Base-by-base conservation (phyloP, 768 basidiomycete genomes). In the Tylopilus plumbeoviolaceoides region DNA sequence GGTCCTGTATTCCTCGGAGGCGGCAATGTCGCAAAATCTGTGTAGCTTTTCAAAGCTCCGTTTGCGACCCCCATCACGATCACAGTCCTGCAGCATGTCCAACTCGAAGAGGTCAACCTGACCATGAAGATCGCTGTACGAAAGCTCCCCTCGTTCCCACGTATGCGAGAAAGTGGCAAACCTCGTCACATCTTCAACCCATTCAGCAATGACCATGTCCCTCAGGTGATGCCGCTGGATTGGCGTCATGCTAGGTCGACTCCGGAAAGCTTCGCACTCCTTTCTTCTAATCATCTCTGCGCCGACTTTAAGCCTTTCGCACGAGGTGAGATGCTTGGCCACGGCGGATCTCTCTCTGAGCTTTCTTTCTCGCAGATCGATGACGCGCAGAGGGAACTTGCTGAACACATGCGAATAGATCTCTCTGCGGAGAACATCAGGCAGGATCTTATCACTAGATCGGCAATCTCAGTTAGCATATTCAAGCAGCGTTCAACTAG, bases 321-420 rank as follows among this genome's bases (percentile, higher is more conserved):
- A 5, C 17, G 41, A 33, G 17, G 49, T 50, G 3, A 50, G 49
- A 43, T 35, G 11, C 4, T 35, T 20, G 10, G 49, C 41, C 4
- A 43, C 41, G 4, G 40, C 31, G 5, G 41, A 35, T 43, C 49
- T 50, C 17, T 31, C 41, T 14, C 12, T 42, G 21, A 50, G 41
- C 31, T 35, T 50, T n/a, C 40, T 35, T 30, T 43, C 14, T 7
- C 31, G 23, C 10, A 50, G 41, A 9, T 43, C 5, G 49, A 50
- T 50, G 30, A 50, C 31, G 6, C 49, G 49, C 3, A 50, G 18
- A 18, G 49, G 49, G n/a, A 43, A 31, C 43, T 43, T 43, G 5
- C 41, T 43, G 49, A 50, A 50, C 17, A 50, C 49, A 2, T n/a
- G 41, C n/a, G 49, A 50, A 25, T 43, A 43, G 23, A 50, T 27